phyloP scores from a whole-genome alignment of 1,139 yeast genomes.

The Blastobotrys persicus region DNA sequence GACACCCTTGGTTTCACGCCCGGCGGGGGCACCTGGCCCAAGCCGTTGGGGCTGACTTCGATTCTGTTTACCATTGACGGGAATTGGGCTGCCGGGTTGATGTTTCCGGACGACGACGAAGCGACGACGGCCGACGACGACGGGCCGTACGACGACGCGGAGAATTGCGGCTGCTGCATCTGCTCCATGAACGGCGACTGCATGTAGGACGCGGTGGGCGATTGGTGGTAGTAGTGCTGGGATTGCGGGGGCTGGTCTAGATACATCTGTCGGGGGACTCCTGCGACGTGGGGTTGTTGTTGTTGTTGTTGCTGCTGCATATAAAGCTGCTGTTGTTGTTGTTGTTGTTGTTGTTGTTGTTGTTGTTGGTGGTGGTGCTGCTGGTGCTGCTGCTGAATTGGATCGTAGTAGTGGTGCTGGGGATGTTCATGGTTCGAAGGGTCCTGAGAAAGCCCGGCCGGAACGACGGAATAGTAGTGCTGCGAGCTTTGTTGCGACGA shows the following conservation, averaged over 20 bases:
- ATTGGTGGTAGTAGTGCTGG: conserved; percentile 7
- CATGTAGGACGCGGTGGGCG: not conserved
- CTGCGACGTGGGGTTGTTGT: conserved; percentile 5
- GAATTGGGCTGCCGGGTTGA: conserved; percentile 30
- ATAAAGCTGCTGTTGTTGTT: conserved; percentile 18
- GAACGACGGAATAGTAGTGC: conserved; percentile 8
- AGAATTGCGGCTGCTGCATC: conserved; percentile 1
- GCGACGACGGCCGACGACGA: conserved; percentile 2
- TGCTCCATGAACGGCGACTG: conserved; percentile 1
- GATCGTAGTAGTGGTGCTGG: conserved; percentile 10
- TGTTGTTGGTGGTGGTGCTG: conserved; percentile 15
- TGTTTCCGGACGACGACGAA: conserved; percentile 10
- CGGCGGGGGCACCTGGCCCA: conserved; percentile 49
- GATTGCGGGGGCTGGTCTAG: conserved; percentile 5
- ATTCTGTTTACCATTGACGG: conserved; percentile 35
- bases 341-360: conserved; percentile 15
- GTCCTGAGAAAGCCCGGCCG: conserved; percentile 9
- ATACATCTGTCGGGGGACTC: conserved; percentile 10
- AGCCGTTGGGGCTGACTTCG: conserved; percentile 26
- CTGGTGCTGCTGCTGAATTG: conserved; percentile 8
- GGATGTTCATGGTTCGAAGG: conserved; percentile 4
- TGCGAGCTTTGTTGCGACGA: conserved; percentile 9
- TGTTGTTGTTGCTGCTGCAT: conserved; percentile 15
- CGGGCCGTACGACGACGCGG: conserved; percentile 6
- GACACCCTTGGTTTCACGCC: conserved; percentile 76